Conservation (phyloP, 495 filamentous ascomycete species). For the Aspergillus wentii region DNA sequence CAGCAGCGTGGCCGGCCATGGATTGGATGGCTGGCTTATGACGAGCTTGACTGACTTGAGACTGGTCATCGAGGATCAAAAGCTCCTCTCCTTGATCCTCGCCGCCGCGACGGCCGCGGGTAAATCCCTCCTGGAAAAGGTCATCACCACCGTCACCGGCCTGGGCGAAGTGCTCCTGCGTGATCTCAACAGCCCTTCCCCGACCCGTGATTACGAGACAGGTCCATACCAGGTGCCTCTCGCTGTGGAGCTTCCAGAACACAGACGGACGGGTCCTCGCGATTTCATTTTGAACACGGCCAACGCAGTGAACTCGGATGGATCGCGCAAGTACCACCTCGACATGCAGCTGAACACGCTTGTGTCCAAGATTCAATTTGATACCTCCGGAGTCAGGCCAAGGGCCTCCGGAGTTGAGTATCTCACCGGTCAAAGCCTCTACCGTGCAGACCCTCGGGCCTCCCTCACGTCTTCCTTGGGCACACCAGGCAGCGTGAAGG, state of each 20-base stretch:
- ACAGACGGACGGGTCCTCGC: constrained; percentile 44
- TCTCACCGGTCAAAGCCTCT: constrained; percentile 52
- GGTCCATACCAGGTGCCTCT: constrained; percentile 50
- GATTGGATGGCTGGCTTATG: constrained; percentile 51
- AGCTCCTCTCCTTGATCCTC: constrained; percentile 44
- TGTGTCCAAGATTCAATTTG: constrained; percentile 57
- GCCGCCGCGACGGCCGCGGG: constrained; percentile 43
- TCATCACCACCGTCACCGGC: constrained; percentile 31
- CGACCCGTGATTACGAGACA: constrained; percentile 26
- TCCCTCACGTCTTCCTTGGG: constrained; percentile 30
- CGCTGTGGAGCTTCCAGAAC: constrained; percentile 34
- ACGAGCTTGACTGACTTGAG: constrained; percentile 44
- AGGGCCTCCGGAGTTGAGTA: constrained; percentile 62
- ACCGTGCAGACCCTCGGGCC: constrained; percentile 50
- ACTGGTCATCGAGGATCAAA: constrained; percentile 45
- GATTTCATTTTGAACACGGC: constrained; percentile 48
- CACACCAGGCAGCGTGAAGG: constrained; percentile 45
- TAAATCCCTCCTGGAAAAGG: constrained; percentile 28
- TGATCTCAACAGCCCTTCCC: constrained; percentile 46
- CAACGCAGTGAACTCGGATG: constrained; percentile 46
- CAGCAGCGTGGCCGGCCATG: constrained; percentile 43
- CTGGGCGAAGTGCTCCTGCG: constrained; percentile 39
- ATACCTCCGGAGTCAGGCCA: constrained; percentile 35
- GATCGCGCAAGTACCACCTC: constrained; percentile 51
- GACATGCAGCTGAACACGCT: constrained; percentile 54